A percentile compares a stretch with the other conserved stretches of the same genome.
Conservation (phyloP, 805 yeast genomes). For the Saccharomycopsis microspora region DNA sequence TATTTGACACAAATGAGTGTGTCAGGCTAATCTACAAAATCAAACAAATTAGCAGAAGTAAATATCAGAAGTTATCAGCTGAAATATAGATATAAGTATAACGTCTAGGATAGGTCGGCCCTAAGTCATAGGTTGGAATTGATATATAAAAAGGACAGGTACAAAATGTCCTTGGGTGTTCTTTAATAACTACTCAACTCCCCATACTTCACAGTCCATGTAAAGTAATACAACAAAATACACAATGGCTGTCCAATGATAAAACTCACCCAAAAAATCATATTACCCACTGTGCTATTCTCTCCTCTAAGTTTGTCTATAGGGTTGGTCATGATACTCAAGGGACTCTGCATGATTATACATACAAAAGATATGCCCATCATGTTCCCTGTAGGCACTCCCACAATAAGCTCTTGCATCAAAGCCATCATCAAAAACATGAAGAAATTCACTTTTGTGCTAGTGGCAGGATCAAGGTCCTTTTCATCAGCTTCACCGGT, state of each 20-base stretch:
- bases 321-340: constrained; percentile 29
- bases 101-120: not conserved
- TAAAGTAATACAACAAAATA: constrained; percentile 30
- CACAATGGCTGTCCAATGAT: constrained; percentile 36
- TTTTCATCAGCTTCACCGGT: not conserved
- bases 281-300: constrained; percentile 31
- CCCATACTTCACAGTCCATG: constrained; percentile 27
- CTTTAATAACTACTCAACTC: constrained; percentile 13
- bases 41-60: not conserved
- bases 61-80: not conserved
- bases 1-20: not conserved
- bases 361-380: constrained; percentile 34
- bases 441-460: constrained; percentile 22
- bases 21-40: not conserved
- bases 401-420: constrained; percentile 34
- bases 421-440: constrained; percentile 33
- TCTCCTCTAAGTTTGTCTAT: constrained; percentile 27
- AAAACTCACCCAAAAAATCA: constrained; percentile 35
- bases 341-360: constrained; percentile 33
- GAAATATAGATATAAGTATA: not conserved
- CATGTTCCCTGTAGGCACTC: constrained; percentile 34
- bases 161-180: too few species aligned
- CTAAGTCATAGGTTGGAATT: not conserved
- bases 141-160: not conserved
- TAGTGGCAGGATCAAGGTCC: constrained; percentile 1